Evolutionary conservation across 805 yeast genomes (phyloP), one percentile per base, ranked within the genome.

Genomic region (Monosporozyma servazzii): DNA sequence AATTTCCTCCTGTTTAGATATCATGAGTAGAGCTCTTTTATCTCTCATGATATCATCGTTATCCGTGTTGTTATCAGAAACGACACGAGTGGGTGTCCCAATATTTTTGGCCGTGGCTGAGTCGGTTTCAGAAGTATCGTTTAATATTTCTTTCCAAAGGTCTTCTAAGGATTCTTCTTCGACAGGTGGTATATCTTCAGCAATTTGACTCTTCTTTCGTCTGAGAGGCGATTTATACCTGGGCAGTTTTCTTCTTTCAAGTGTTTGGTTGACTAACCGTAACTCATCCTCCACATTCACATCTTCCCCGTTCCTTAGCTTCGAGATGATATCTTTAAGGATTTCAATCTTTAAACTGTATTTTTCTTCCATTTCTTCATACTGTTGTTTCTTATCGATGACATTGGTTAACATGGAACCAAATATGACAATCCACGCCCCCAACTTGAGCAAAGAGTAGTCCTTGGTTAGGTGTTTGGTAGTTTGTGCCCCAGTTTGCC

Each of bases 401-500:
- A 77, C 71, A 58, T 75, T 72, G 54, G 75, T 71, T 8, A 78
- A 65, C 57, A 76, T 71, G 0, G 80, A 73, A 1, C 79, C 74
- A 42, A 76, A 72, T 11, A 75, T 56, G 5, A 78, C 68, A 2
- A 76, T 63, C 23, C 75, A 69, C 10, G 75, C 47, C 5, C 72
- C 61, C 15, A 78, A 72, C 42, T 74, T 70, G 13, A 69, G 51
- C 58, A 70, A 59, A 1, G 72, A 55, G 45, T 56, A 23, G 25
- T 48, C 51, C 41, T 33, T 45, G 17, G 37, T 29, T 21, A 33
- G 5, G 13, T 6, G 20, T 11, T 43, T 27, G 17, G 29, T 15
- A 13, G 30, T 41, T 2, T 20, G 17, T n/a, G 31, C 13, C 31
- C 45, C 45, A 15, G 36, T 25, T n/a, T 21, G 29, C 15, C 9